Evolutionary conservation across 148 eudicot species (phyloP).

Genomic region (Cornus suecica): DNA sequence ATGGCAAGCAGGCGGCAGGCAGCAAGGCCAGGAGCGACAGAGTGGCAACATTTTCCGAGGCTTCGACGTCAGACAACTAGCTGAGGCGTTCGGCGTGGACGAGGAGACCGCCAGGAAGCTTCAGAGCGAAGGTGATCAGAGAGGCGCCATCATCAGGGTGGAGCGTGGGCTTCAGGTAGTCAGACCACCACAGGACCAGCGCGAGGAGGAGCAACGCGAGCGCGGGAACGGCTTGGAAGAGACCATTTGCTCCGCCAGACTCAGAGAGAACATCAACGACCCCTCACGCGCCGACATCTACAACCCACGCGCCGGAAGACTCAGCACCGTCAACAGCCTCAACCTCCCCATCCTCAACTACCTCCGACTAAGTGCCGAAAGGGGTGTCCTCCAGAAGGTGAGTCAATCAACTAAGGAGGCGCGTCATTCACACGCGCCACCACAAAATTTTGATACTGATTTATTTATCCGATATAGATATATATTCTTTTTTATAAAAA

Average conservation of each 20-base stretch:
- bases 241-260: constrained; percentile 52
- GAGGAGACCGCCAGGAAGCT: constrained; percentile 49
- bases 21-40: background rate
- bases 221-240: constrained; percentile 61
- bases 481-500: no score
- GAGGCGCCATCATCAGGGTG: constrained; percentile 60
- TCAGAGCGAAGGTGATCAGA: constrained; percentile 43
- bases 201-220: constrained; percentile 3
- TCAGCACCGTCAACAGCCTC: constrained; percentile 47
- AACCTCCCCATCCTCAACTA: constrained; percentile 58
- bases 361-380: constrained; percentile 66
- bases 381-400: constrained; percentile 72
- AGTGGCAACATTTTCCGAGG: constrained; percentile 58
- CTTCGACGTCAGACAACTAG: constrained; percentile 30
- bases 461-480: no score
- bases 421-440: background rate
- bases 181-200: constrained; percentile 33
- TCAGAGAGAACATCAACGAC: constrained; percentile 46
- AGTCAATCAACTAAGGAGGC: background rate
- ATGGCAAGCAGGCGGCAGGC: no score
- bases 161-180: constrained; percentile 49
- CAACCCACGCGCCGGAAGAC: constrained; percentile 65
- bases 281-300: constrained; percentile 60
- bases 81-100: constrained; percentile 50
- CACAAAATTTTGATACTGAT: no score